Evolutionary conservation across 106 monocot genomes (phyloP), one percentile per base, ranked within the genome.

Genomic region (Allium sativum): DNA sequence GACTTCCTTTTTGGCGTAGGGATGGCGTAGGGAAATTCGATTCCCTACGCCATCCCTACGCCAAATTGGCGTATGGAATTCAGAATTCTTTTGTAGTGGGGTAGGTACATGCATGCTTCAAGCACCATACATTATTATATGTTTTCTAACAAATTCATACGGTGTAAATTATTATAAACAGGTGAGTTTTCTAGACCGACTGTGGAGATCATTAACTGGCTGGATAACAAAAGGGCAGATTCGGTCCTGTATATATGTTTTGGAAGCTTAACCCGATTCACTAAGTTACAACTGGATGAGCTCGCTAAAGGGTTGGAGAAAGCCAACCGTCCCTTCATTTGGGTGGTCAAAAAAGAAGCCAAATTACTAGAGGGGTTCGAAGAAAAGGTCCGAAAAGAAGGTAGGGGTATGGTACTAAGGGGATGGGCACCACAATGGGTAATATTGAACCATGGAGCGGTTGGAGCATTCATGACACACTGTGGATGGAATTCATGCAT

Each of bases 181-280:
- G 31, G 31, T 31, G 31, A 31, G 1, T 31, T 31, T 31, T 31
- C 31, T 31, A 31, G 31, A 31, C 5, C 31, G 5, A 31, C 1
- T 10, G 21, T 21, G 7, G 47, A 11, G 1, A 47, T 45, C 21
- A 7, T 63, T 45, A 9, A 21, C 6, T 64, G 64, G 64, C 64
- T 64, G 4, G 64, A 31, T 10, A 9, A 9, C 15, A 64, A 40
- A n/a, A 52, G 8, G 15, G 18, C 40, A 0, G 50, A 51, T 0
- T 64, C 64, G 6, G 64, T 64, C n/a, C 12, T 64, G 3, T 64
- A 64, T 15, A 51, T 52, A 0, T 50, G 50, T 14, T 64, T 64
- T 10, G 48, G 64, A 22, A 51, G 50, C 22, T 1, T 64, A 31
- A 22, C 7, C 5, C 9, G 16, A 7, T 45, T 21, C 3, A 46